phyloP scores from a whole-genome alignment of 108 stramenopile genomes.

The Cyclostephanos invisitatus region DNA sequence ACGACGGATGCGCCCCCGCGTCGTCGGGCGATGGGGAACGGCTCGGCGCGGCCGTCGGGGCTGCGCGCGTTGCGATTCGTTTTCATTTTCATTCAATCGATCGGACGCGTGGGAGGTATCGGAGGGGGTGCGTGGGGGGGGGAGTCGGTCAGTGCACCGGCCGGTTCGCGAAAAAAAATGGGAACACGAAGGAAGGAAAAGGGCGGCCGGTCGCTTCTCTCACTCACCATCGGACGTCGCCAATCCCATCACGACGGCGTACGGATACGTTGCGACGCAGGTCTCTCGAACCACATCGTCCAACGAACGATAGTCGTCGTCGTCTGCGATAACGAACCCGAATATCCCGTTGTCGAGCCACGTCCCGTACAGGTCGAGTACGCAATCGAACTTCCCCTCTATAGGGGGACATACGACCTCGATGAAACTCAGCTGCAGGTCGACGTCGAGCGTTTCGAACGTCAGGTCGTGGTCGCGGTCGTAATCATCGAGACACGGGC shows the following conservation, averaged over 20 bases:
- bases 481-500: slow-evolving; percentile 5
- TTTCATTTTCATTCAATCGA: no score
- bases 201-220: no score
- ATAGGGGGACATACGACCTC: slow-evolving; percentile 8
- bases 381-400: slow-evolving; percentile 15
- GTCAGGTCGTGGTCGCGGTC: background rate
- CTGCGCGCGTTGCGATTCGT: no score
- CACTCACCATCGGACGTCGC: background rate
- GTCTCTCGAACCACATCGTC: slow-evolving; percentile 14
- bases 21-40: background rate
- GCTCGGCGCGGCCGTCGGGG: no score
- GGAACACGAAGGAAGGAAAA: no score
- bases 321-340: slow-evolving; percentile 5
- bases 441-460: slow-evolving; percentile 20
- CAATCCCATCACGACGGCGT: slow-evolving; percentile 26
- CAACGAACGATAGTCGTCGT: background rate
- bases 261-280: slow-evolving; percentile 20
- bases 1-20: background rate
- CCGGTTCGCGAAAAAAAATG: no score
- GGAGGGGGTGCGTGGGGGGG: no score
- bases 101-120: no score
- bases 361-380: slow-evolving; percentile 26
- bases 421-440: slow-evolving; percentile 24
- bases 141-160: no score
- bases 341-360: slow-evolving; percentile 21